Evolutionary conservation across 2,329 filamentous ascomycete genomes (phyloP).

Genomic region (Hawksworthiomyces lignivorus): DNA sequence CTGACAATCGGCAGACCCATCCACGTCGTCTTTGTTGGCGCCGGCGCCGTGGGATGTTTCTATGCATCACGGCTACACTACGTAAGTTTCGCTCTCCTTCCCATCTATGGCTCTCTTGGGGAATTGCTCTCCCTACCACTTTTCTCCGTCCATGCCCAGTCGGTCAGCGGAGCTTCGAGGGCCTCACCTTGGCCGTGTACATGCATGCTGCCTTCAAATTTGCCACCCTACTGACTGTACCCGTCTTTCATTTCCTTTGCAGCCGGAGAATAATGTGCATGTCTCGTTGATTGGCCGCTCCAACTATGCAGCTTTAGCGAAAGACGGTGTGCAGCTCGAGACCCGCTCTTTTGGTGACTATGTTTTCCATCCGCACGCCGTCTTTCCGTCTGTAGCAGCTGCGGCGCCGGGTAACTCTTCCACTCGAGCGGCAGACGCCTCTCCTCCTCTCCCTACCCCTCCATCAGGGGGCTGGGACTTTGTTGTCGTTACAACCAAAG

Average conservation of each 20-base stretch:
- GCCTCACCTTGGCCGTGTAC: no score
- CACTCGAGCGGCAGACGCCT: constrained; percentile 8
- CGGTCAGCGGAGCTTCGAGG: no score
- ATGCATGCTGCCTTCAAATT: background rate
- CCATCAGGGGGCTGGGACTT: constrained; percentile 39
- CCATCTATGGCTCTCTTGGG: background rate
- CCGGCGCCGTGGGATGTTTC: constrained; percentile 65
- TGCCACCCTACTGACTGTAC: background rate
- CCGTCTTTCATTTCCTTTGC: constrained; percentile 1
- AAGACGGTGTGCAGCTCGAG: constrained; percentile 53
- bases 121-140: background rate
- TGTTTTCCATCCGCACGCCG: constrained; percentile 51
- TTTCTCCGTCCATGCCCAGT: no score
- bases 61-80: constrained; percentile 62
- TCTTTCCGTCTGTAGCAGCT: constrained; percentile 54
- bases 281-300: constrained; percentile 67
- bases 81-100: constrained; percentile 26
- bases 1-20: constrained; percentile 30
- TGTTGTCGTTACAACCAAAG: constrained; percentile 64
- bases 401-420: constrained; percentile 17
- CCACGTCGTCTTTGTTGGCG: constrained; percentile 60
- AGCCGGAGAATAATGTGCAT: constrained; percentile 44
- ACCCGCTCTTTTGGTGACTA: constrained; percentile 63
- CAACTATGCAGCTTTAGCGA: constrained; percentile 58
- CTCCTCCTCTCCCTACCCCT: constrained; percentile 6